These are phyloP conservation scores for Pyrus bretschneideri DNA, from an alignment of 306 rosid genomes.

Conservation along the genomic window DNA sequence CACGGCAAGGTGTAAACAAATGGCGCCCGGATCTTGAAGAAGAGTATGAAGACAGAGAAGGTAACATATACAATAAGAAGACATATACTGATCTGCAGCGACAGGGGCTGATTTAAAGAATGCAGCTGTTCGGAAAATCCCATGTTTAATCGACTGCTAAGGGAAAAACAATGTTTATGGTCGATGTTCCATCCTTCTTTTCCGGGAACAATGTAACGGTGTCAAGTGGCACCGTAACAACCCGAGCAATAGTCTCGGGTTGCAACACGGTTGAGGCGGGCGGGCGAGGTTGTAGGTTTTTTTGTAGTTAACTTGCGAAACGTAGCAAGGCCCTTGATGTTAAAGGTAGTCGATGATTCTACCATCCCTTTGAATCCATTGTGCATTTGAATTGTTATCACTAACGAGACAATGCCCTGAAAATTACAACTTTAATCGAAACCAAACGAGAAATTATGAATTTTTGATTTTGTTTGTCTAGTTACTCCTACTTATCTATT, in stretches of 20 bases:
- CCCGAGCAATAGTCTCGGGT: neutral
- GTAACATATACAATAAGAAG: constrained; percentile 95
- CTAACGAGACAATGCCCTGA: neutral
- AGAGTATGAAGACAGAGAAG: constrained; percentile 98
- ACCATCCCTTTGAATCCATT: neutral
- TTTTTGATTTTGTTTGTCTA: too few relatives aligned
- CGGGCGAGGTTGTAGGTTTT: neutral
- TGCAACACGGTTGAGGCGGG: neutral
- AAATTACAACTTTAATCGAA: constrained; percentile 26
- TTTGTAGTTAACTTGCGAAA: neutral
- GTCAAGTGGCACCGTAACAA: neutral
- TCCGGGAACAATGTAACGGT: neutral
- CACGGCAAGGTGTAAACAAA: constrained; percentile 78
- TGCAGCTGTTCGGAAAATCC: neutral
- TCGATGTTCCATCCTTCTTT: neutral
- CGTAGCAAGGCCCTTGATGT: neutral
- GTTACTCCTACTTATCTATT: too few relatives aligned
- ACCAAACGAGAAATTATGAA: constrained; percentile 5
- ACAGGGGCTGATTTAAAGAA: constrained; percentile 73
- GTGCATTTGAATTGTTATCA: neutral
- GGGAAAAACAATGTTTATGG: neutral
- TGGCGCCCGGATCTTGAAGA: constrained; percentile 99
- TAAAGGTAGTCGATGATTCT: neutral
- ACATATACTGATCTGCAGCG: constrained; percentile 93
- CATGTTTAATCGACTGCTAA: neutral